Evolutionary conservation across 2,329 filamentous ascomycete species (phyloP).

Genomic region (Verticillium tricorpus): DNA sequence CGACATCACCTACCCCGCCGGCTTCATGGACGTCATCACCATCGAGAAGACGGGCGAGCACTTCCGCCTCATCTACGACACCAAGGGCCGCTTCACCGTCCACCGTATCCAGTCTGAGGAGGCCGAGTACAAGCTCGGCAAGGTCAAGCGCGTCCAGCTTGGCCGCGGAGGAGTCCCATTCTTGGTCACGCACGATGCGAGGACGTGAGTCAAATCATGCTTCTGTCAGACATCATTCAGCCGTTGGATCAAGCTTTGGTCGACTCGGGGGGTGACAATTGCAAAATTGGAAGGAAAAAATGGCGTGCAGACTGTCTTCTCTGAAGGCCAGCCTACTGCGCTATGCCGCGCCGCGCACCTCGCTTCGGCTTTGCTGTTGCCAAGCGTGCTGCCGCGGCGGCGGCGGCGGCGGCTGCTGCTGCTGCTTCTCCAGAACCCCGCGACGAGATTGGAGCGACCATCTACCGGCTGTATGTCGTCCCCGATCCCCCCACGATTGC

Average conservation of each 20-base stretch:
- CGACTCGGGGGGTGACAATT: slow-evolving; percentile 36
- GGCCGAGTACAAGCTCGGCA: slow-evolving; percentile 99
- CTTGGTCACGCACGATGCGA: slow-evolving; percentile 99
- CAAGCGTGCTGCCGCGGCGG: not conserved
- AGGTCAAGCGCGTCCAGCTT: slow-evolving; percentile 99
- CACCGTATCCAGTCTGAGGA: slow-evolving; percentile 99
- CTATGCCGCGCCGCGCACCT: slow-evolving; percentile 5
- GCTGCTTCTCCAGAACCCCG: not conserved
- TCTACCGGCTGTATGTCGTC: slow-evolving; percentile 51
- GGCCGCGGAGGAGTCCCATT: slow-evolving; percentile 99
- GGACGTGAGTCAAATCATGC: slow-evolving; percentile 77
- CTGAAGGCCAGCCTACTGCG: slow-evolving; percentile 1
- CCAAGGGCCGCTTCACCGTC: slow-evolving; percentile 99
- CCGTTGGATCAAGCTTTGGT: slow-evolving; percentile 99
- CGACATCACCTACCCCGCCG: slow-evolving; percentile 93
- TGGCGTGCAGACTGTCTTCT: not conserved
- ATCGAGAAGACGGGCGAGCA: slow-evolving; percentile 99
- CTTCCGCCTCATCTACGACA: slow-evolving; percentile 99
- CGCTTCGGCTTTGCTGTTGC: slow-evolving; percentile 2
- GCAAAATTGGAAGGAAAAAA: not conserved
- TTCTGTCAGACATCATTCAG: slow-evolving; percentile 95
- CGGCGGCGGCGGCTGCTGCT: not conserved
- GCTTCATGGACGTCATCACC: slow-evolving; percentile 99
- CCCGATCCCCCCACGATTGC: slow-evolving; percentile 23
- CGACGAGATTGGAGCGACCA: slow-evolving; percentile 26